Evolutionary conservation across 1,284 basidiomycete genomes (phyloP).

Genomic region (Phlebopus sp.): DNA sequence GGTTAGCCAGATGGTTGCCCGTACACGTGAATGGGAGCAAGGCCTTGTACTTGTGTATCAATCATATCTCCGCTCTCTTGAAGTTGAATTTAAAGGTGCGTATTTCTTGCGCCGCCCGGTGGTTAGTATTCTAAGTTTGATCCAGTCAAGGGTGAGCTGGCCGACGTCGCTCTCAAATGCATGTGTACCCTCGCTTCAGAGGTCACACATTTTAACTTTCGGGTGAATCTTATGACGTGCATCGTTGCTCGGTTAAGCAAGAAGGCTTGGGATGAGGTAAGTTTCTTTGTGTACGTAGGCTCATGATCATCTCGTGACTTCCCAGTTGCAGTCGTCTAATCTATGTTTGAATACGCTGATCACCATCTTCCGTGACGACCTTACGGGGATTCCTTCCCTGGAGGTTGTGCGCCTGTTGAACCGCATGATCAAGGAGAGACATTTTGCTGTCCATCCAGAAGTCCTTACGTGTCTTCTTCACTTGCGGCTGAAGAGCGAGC

Average conservation of each 20-base stretch:
- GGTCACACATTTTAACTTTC: conserved; percentile 97
- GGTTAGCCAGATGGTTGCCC: conserved; percentile 90
- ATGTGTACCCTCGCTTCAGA: conserved; percentile 85
- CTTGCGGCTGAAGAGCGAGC: conserved; percentile 86
- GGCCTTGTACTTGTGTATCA: conserved; percentile 92
- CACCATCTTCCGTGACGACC: conserved; percentile 78
- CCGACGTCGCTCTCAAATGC: conserved; percentile 73
- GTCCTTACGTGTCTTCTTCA: conserved; percentile 85
- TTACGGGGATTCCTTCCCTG: conserved; percentile 77
- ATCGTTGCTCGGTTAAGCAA: conserved; percentile 84
- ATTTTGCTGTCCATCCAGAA: conserved; percentile 87
- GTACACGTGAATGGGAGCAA: conserved; percentile 94
- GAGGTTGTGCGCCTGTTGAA: conserved; percentile 91
- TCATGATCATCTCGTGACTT: conserved; percentile 12
- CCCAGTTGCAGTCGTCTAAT: conserved; percentile 62
- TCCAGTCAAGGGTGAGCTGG: conserved; percentile 70
- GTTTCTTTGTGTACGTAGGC: conserved; percentile 23
- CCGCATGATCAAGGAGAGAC: conserved; percentile 94
- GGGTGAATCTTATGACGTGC: conserved; percentile 87
- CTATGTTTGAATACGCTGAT: conserved; percentile 81
- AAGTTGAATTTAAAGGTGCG: conserved; percentile 84
- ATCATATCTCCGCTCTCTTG: conserved; percentile 81
- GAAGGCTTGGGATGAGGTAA: conserved; percentile 84
- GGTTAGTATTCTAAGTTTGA: conserved; percentile 14
- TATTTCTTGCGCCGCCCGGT: conserved; percentile 21